Evolutionary conservation across 108 stramenopile genomes (phyloP), one percentile per base, ranked within the genome.

Genomic region (Conticribra guillardii): DNA sequence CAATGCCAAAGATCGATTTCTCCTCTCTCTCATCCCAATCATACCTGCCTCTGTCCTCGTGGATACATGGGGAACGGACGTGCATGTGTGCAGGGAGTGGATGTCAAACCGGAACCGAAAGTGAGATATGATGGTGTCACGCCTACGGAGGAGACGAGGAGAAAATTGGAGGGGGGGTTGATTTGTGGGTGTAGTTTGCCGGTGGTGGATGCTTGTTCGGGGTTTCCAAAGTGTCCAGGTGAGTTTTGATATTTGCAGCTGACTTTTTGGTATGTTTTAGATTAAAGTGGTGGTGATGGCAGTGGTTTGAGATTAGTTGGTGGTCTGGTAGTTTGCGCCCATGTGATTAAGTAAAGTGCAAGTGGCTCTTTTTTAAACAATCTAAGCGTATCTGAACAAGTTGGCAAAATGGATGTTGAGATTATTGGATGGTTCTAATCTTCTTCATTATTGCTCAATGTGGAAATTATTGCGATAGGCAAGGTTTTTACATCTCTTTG

Each of bases 161-260:
- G 50, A 30, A n/a, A 45, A n/a, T 53, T 90, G 56, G 80, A 82
- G 60, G 79, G 84, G 26, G 85, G 85, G 49, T 82, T 61, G 71
- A 87, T 91, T 61, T 95, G 94, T 61, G 91, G 84, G 21, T 95
- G 94, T 75, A 82, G 79, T 15, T 84, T 74, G 71, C 94, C 94
- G 14, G 70, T 69, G 31, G 80, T 95, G 3, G 91, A 95, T 76
- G 84, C 84, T 24, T 95, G 94, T 73, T 75, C 85, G 37, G 94
- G 94, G 48, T 94, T 86, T 76, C 87, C 89, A 19, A 83, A 88
- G 26, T 91, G 90, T 76, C 57, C 74, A 66, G 91, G 91, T 88
- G 57, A 60, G 83, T 69, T 41, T 27, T 15, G 3, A 49, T 24
- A 31, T 45, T 58, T 26, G n/a, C n/a, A n/a, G n/a, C n/a, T n/a